Base-by-base conservation (phyloP, 139 green algal genomes). In the Coelastrella sp. region DNA sequence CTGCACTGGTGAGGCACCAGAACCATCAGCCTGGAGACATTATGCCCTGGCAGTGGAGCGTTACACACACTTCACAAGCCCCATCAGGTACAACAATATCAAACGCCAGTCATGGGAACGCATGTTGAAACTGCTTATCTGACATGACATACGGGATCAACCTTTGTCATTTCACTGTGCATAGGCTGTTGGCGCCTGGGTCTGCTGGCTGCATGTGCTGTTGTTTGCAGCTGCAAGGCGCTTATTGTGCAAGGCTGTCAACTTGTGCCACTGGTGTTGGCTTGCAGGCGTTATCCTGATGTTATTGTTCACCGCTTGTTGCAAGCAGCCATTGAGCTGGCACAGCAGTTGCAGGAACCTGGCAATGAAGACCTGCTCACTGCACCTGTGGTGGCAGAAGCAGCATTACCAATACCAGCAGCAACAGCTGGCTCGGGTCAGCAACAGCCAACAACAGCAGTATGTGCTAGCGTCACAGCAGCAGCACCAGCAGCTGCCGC, bases 61-160 rank as follows among this genome's bases (percentile, higher is more conserved):
- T 63, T 99, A 99, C 95, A 99, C 97, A 61, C 97, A 99, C 94
- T 99, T 99, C 93, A 99, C 97, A 0, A 98, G 96, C 0, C 97
- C 97, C 86, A 99, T 98, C 92, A 93, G 95, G 83, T 89, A 76
- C 35, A 49, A 49, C 35, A 49, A 49, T 49, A 49, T 49, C 3
- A 49, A 49, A 49, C 35, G 35, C 35, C 35, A 49, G 35, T 49
- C 35, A 49, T 49, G 35, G 35, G 35, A 49, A 49, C 35, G 35
- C 35, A 49, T 49, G 35, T 49, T 49, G 35, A 49, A 49, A 49
- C 35, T 49, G 3, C 35, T 5, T 3, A 49, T 49, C 35, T 49
- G 35, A 3, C 35, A 49, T 49, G 35, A 49, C 35, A 49, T 49
- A 49, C 35, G 35, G 35, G 35, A 49, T 3, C 35, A 49, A 49